Conservation (phyloP, 257 asterid species). For the Ligustrum vulgare region DNA sequence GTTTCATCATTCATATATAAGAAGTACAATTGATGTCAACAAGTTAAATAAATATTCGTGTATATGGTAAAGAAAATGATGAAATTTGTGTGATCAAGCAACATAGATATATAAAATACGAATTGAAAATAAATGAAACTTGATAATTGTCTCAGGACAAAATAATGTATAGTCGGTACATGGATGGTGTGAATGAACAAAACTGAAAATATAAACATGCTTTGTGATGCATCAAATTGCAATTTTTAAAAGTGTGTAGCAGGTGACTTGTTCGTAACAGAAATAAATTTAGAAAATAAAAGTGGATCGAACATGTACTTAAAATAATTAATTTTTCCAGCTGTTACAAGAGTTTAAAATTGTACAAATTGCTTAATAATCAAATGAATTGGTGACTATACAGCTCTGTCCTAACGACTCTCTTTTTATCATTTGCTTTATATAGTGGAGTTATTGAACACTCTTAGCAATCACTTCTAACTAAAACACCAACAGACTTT, state of each 20-base stretch:
- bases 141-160: not conserved
- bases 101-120: too few relatives aligned
- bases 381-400: slow-evolving; percentile 23
- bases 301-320: slow-evolving; percentile 23
- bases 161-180: slow-evolving; percentile 1
- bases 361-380: not conserved
- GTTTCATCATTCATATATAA: not conserved
- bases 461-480: slow-evolving; percentile 12
- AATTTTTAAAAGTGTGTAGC: slow-evolving; percentile 23
- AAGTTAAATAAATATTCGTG: not conserved
- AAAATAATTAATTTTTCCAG: slow-evolving; percentile 30
- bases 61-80: not conserved
- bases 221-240: not conserved
- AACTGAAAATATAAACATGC: not conserved
- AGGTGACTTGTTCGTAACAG: slow-evolving; percentile 29
- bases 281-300: slow-evolving; percentile 7
- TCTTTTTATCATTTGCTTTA: not conserved
- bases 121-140: too few relatives aligned
- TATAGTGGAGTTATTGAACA: slow-evolving; percentile 10
- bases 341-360: slow-evolving; percentile 23
- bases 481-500: not conserved
- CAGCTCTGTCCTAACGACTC: slow-evolving; percentile 14
- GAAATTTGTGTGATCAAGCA: too few relatives aligned
- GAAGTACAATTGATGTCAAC: slow-evolving; percentile 1
- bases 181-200: slow-evolving; percentile 1